Conservation (phyloP, 2,329 filamentous ascomycete genomes). For the Diplodia mutila region DNA sequence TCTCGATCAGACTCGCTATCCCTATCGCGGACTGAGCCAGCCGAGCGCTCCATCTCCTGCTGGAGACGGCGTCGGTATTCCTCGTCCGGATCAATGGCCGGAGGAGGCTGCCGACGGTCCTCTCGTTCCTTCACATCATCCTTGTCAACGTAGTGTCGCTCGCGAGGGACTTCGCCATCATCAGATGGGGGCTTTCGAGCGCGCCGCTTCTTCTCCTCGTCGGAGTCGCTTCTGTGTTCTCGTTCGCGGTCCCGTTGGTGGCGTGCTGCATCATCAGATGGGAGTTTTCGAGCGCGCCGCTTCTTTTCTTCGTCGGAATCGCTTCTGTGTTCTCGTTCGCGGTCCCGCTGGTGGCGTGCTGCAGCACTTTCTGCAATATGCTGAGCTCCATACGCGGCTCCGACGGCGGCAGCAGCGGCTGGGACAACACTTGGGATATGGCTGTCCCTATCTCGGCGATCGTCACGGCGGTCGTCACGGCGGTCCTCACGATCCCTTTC, state of each 20-base stretch:
- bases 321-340: conserved; percentile 3
- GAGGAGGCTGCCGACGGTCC: conserved; percentile 33
- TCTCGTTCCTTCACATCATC: conserved; percentile 37
- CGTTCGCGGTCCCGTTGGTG: too few species aligned
- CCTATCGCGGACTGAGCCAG: conserved; percentile 36
- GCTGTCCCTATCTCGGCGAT: conserved; percentile 29
- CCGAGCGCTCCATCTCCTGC: conserved; percentile 46
- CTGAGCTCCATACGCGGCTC: conserved; percentile 27
- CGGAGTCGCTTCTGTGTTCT: conserved; percentile 22
- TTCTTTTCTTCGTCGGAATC: conserved; percentile 34
- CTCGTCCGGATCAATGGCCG: conserved; percentile 52
- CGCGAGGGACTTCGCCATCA: conserved; percentile 37
- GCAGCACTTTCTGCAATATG: conserved; percentile 30
- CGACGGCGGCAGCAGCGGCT: conserved; percentile 34
- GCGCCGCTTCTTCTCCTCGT: conserved; percentile 35
- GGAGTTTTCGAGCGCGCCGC: too few species aligned
- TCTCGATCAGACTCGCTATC: conserved; percentile 37
- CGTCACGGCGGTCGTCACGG: conserved; percentile 22
- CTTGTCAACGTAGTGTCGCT: conserved; percentile 40
- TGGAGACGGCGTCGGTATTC: conserved; percentile 55
- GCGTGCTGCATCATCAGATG: too few species aligned
- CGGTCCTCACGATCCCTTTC: conserved; percentile 28
- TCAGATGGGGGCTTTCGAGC: conserved; percentile 35
- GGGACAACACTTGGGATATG: conserved; percentile 28
- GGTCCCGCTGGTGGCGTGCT: conserved; percentile 12